A percentile compares a stretch with the other conserved stretches of the same genome.
Evolutionary conservation across 805 yeast genomes (phyloP).

Genomic region (Saccharomyces kudriavzevii): DNA sequence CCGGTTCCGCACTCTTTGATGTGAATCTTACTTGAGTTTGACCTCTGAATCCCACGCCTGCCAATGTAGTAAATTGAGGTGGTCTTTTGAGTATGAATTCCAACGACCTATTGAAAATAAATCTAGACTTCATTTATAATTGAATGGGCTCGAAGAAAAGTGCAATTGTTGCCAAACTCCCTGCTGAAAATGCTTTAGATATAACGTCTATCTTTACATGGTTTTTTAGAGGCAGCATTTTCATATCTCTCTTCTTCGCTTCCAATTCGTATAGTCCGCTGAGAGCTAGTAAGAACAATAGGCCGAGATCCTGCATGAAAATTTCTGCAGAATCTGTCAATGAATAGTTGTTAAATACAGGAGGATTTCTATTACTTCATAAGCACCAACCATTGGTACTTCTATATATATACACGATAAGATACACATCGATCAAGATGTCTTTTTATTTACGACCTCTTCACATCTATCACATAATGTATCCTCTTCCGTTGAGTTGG

Average conservation of each 20-base stretch:
- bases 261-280: neutral
- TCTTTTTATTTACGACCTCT: constrained; percentile 17
- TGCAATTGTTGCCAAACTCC: neutral
- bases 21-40: neutral
- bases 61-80: neutral
- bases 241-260: neutral
- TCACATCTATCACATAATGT: constrained; percentile 63
- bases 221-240: neutral
- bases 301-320: neutral
- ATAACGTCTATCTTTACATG: neutral
- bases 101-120: neutral
- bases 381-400: neutral
- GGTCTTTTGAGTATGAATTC: neutral
- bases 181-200: neutral
- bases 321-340: neutral
- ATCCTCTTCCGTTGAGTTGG: constrained; percentile 42
- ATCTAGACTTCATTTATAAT: neutral
- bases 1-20: neutral
- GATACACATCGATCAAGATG: neutral
- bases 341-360: neutral
- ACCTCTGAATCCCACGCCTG: neutral
- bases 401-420: neutral
- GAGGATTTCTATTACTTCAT: neutral
- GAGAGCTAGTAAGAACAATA: neutral
- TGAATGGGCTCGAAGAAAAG: neutral